These are phyloP conservation scores for Diatrype stigma DNA, from an alignment of 2,329 filamentous ascomycete genomes.

Conservation along the genomic window DNA sequence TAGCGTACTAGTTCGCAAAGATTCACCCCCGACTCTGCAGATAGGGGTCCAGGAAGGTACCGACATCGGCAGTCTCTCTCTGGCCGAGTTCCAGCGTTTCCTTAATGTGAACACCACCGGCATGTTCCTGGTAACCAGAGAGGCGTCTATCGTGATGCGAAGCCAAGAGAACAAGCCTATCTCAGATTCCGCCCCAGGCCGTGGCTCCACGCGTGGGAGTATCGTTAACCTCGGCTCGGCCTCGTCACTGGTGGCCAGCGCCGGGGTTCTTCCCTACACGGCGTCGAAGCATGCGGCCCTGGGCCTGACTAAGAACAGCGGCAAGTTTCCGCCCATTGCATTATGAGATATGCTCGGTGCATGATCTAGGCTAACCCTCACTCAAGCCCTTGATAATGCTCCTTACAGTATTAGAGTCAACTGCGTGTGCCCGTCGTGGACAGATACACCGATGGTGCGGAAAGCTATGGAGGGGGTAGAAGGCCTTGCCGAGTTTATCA, in stretches of 20 bases:
- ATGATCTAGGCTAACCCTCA: too few species aligned
- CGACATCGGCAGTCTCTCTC: neutral
- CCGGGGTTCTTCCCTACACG: constrained; percentile 6
- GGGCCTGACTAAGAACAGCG: constrained; percentile 9
- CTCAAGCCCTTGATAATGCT: too few species aligned
- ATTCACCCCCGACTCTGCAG: neutral
- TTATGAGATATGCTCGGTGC: too few species aligned
- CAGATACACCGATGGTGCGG: constrained; percentile 9
- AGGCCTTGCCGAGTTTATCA: constrained; percentile 3
- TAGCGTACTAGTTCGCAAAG: neutral
- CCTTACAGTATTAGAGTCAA: neutral
- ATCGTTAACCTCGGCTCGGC: constrained; percentile 12
- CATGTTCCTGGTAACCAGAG: neutral
- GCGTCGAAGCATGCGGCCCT: constrained; percentile 12
- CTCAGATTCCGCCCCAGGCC: neutral
- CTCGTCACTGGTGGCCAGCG: constrained; percentile 1
- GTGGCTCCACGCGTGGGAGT: neutral
- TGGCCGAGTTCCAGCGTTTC: neutral
- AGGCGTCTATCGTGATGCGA: neutral
- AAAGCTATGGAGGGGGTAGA: constrained; percentile 1
- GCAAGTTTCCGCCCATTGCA: too few species aligned
- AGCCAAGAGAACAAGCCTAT: neutral
- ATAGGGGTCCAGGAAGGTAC: neutral
- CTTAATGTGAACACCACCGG: neutral
- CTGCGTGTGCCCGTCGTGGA: neutral